Evolutionary conservation across 2,329 filamentous ascomycete species (phyloP).

Genomic region (Magnaporthiopsis rhizophila): DNA sequence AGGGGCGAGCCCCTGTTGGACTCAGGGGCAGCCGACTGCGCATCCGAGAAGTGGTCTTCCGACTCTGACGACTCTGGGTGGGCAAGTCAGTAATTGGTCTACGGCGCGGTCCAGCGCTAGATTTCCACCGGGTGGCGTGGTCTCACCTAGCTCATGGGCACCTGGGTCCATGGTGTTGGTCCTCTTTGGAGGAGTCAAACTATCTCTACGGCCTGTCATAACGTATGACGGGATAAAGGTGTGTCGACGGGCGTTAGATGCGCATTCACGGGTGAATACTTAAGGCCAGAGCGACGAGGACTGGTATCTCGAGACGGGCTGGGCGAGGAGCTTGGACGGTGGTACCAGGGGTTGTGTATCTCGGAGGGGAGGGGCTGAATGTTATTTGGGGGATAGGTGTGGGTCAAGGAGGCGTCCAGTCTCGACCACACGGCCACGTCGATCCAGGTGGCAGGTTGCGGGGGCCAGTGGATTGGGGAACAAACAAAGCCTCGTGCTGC

Average conservation of each 20-base stretch:
- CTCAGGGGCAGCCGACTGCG: conserved; percentile 43
- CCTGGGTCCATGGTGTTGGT: conserved; percentile 44
- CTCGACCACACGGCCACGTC: not conserved
- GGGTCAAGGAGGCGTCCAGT: not conserved
- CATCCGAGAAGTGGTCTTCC: conserved; percentile 64
- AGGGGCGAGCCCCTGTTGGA: conserved; percentile 40
- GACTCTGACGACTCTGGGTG: conserved; percentile 40
- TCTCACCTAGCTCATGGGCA: conserved; percentile 50
- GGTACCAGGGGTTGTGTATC: not conserved
- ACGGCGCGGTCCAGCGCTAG: not conserved
- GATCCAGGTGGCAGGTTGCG: not conserved
- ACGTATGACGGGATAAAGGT: not conserved
- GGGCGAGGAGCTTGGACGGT: not conserved
- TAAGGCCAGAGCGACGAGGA: not conserved
- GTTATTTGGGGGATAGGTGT: not conserved
- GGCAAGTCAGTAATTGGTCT: not conserved
- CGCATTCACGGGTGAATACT: not conserved
- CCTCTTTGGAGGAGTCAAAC: conserved; percentile 31
- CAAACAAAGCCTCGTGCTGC: not conserved
- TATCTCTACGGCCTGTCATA: conserved; percentile 27
- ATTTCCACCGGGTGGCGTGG: not conserved
- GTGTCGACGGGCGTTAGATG: not conserved
- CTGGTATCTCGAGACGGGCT: not conserved
- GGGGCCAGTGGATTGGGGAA: not conserved
- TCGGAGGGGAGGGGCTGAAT: not conserved